Conservation (phyloP, 768 basidiomycete species). For the Lactarius deliciosus region DNA sequence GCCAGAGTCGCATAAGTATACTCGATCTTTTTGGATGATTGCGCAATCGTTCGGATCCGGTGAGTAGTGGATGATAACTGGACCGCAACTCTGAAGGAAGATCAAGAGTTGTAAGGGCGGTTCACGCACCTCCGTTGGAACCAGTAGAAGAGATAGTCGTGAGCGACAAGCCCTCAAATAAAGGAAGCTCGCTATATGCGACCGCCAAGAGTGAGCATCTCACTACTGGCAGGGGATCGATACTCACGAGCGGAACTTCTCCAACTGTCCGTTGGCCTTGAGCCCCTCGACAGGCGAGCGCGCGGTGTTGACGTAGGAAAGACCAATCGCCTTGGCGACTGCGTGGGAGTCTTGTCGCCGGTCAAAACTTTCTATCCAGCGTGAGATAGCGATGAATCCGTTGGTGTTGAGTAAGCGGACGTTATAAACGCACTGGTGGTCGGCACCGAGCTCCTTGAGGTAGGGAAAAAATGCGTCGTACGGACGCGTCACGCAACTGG, state of each 20-base stretch:
- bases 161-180: conserved; percentile 89
- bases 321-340: conserved; percentile 74
- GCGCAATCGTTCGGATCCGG: conserved; percentile 76
- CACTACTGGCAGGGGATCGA: neutral
- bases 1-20: conserved; percentile 86
- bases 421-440: conserved; percentile 27
- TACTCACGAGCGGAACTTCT: conserved; percentile 76
- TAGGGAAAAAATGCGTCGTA: conserved; percentile 69
- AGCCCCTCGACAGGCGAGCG: conserved; percentile 78
- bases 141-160: conserved; percentile 91
- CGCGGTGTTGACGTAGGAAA: conserved; percentile 60
- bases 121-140: conserved; percentile 78
- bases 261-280: conserved; percentile 64
- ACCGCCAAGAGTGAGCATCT: neutral
- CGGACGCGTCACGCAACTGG: conserved; percentile 43
- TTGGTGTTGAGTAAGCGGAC: neutral
- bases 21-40: conserved; percentile 70
- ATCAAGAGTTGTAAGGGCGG: conserved; percentile 2
- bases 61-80: conserved; percentile 91
- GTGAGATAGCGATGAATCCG: neutral
- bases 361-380: conserved; percentile 65
- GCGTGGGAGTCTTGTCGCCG: conserved; percentile 79
- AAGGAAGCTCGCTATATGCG: conserved; percentile 58
- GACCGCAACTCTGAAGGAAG: neutral
- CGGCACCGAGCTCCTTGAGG: conserved; percentile 49